Evolutionary conservation across 2,329 filamentous ascomycete genomes (phyloP), one percentile per base, ranked within the genome.

Genomic region (Alternaria brassicicola): DNA sequence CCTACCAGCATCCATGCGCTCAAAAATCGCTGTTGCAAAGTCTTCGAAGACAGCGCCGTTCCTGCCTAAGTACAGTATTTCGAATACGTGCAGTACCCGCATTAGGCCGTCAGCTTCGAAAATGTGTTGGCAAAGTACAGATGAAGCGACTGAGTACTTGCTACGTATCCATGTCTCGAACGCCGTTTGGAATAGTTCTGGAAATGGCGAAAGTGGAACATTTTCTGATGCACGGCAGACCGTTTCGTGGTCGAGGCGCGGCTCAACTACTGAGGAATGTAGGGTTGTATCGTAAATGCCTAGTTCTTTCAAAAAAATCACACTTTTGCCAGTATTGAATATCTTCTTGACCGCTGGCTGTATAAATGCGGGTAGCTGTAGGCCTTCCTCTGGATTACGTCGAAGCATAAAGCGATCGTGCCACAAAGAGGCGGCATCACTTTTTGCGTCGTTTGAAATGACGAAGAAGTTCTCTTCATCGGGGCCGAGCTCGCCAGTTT

Each of bases 241-340:
- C 1, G 80, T 76, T 1, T 84, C 80, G 59, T 88, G 87, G 36
- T 85, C 81, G n/a, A 92, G 75, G 4, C 59, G 61, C 47, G 73
- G 72, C 50, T 78, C 69, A 6, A 28, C 17, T 9, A 60, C 62
- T 2, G 36, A 52, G 3, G 55, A 26, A 9, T 47, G 49, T 19
- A 63, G n/a, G 3, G 41, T 45, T 59, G 73, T 55, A 62, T 68
- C 74, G 59, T 84, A 81, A 54, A 84, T 81, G 38, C 88, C 86
- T 10, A 97, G 81, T 46, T 89, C 85, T 59, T 88, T 89, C n/a
- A 97, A 79, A 42, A 97, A 89, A 1, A 95, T 86, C 54, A 95
- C 88, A 67, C 90, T 96, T 77, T 97, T 97, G 0, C 94, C 94
- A 1, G 92, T 89, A 1, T 89, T 92, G 68, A 97, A 94, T 35